Base-by-base conservation (phyloP, 495 filamentous ascomycete species). In the Barbatosphaeria neglecta region DNA sequence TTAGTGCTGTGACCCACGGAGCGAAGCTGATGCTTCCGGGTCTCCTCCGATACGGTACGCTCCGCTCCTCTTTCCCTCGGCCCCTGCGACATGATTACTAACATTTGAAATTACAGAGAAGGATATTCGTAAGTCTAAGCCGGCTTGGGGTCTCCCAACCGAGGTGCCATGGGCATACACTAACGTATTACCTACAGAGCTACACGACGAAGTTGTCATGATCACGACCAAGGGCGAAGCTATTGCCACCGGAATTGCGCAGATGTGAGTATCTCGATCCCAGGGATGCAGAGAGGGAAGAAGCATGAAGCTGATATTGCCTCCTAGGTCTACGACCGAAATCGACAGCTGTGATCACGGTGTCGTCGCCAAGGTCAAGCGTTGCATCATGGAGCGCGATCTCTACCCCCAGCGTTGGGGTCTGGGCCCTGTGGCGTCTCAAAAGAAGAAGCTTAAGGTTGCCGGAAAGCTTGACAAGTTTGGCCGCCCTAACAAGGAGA, bases 401-500 rank as follows among this genome's bases (percentile, higher is more conserved):
- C 73, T 94, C 11, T 98, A 98, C 74, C 90, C 90, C 47, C 77
- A 86, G 61, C 70, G 89, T 72, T 98, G 92, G 92, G 93, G 93
- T 43, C 66, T 95, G 53, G 92, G 92, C 38, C 90, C 90, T 35
- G 78, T 86, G 46, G 90, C 92, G 22, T 56, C 83, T 37, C 84
- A 95, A 70, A 98, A 98, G 81, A 97, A 97, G 82, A 93, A 96
- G 79, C 80, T 98, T 70, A 97, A 96, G 77, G 84, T 85, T n/a
- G 82, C 83, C 52, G 92, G 92, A 62, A 90, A 95, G 71, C 82
- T 98, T 22, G 92, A 98, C 72, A 98, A 98, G 78, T 97, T 78
- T 51, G 92, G 92, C 46, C 79, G 90, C 37, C 64, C 86, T 43
- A 98, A 96, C 65, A 90, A 95, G 59, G 75, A 78, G 44, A 98